Base-by-base conservation (phyloP, 176 grass and related monocot genomes). In the Oryza glumipatula region DNA sequence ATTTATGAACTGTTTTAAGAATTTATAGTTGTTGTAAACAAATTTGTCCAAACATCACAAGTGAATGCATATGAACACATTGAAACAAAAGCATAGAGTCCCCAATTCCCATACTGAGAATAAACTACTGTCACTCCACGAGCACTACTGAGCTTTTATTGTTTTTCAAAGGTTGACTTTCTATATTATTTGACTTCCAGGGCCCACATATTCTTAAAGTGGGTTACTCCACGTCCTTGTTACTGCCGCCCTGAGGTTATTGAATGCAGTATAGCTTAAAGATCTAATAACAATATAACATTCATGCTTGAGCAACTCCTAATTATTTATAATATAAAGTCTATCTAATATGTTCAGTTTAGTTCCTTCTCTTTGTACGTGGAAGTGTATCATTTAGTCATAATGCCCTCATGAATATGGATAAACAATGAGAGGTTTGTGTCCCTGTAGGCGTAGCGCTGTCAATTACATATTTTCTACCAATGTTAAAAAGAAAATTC, bases 131-230 rank as follows among this genome's bases (percentile, higher is more conserved):
- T 39, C 71, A 84, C 44, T 67, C 39, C 28, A 23, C 15, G 12
- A 84, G 32, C 72, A 76, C 30, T 75, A 83, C 24, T 38, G 46
- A 74, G 28, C 15, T 38, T 7, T 35, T 48, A 65, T 39, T 48
- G 67, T 39, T 76, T 76, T 61, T 41, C 30, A 39, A 49, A 48
- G 43, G 61, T 76, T 76, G 44, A 56, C 41, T 68, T 83, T 19
- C 9, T 65, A 74, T 63, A n/a, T 83, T 68, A 38, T 9, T 67
- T 75, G 68, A 68, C 11, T 68, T 38, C 16, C 82, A 84, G 58
- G 44, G 12, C 19, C 76, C 68, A 54, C 19, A 84, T 76, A 84
- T 52, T 84, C 81, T 67, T 49, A 23, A 65, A 67, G 39, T 28
- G 17, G 21, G 61, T 19, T 38, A 23, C 44, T 67, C 32, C 15